Evolutionary conservation across 2,329 filamentous ascomycete species (phyloP).

Genomic region (Arthroderma sp.): DNA sequence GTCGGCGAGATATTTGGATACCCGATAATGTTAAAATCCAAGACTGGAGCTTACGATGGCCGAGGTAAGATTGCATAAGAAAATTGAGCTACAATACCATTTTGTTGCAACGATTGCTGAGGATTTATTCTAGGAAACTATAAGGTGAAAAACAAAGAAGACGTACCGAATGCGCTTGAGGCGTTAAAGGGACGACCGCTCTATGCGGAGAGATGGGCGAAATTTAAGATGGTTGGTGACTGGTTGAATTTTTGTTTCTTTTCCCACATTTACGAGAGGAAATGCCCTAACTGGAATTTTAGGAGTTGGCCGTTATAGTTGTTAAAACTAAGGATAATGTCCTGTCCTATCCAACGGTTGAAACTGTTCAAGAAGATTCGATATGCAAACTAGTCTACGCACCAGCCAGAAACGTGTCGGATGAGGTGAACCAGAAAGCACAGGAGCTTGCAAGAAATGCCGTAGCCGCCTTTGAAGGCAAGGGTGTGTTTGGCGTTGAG

Average conservation of each 20-base stretch:
- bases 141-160: slow-evolving; percentile 45
- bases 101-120: neutral
- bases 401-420: slow-evolving; percentile 60
- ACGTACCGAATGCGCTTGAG: slow-evolving; percentile 53
- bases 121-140: slow-evolving; percentile 43
- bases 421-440: slow-evolving; percentile 49
- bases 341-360: slow-evolving; percentile 74
- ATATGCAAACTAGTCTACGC: slow-evolving; percentile 89
- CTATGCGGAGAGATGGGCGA: slow-evolving; percentile 82
- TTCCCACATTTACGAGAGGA: neutral
- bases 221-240: slow-evolving; percentile 53
- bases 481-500: slow-evolving; percentile 92
- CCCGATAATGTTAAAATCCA: slow-evolving; percentile 84
- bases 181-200: slow-evolving; percentile 56
- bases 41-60: slow-evolving; percentile 88
- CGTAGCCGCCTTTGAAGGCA: slow-evolving; percentile 66
- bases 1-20: slow-evolving; percentile 57
- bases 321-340: slow-evolving; percentile 68
- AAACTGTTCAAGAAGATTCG: slow-evolving; percentile 89
- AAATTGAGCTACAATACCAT: neutral
- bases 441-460: slow-evolving; percentile 67
- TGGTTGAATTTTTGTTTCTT: slow-evolving; percentile 5
- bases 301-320: slow-evolving; percentile 86
- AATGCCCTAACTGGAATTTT: neutral
- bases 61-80: slow-evolving; percentile 40